Percentiles rank a stretch among this genome's conserved stretches.
Evolutionary conservation across 768 basidiomycete genomes (phyloP).

Genomic region (Termitomyces sp.): DNA sequence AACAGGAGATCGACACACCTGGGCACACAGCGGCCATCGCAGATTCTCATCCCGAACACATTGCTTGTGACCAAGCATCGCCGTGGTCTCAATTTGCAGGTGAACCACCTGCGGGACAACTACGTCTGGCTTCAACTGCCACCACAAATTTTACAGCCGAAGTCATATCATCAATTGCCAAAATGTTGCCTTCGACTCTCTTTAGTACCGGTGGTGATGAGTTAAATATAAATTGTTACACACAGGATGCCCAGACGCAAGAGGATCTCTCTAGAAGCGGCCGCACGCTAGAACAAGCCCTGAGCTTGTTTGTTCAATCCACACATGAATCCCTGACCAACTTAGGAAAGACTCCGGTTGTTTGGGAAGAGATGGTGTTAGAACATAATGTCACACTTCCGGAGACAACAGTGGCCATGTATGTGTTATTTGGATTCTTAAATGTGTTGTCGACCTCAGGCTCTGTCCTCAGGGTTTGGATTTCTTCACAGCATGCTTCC

Average conservation of each 20-base stretch:
- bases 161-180: slow-evolving; percentile 48
- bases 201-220: slow-evolving; percentile 85
- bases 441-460: not conserved
- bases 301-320: slow-evolving; percentile 51
- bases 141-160: slow-evolving; percentile 54
- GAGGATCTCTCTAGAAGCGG: slow-evolving; percentile 40
- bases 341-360: slow-evolving; percentile 66
- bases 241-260: slow-evolving; percentile 56
- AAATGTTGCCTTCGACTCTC: slow-evolving; percentile 48
- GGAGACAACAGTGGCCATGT: slow-evolving; percentile 54
- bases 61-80: slow-evolving; percentile 55
- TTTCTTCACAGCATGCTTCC: slow-evolving; percentile 51
- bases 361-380: slow-evolving; percentile 80
- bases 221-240: slow-evolving; percentile 63
- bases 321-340: slow-evolving; percentile 48
- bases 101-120: slow-evolving; percentile 81
- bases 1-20: slow-evolving; percentile 75
- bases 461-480: slow-evolving; percentile 52
- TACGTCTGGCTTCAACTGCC: slow-evolving; percentile 59
- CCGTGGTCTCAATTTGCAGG: slow-evolving; percentile 60
- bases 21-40: slow-evolving; percentile 73
- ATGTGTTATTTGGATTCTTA: slow-evolving; percentile 15
- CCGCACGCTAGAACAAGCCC: slow-evolving; percentile 55
- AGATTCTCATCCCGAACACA: slow-evolving; percentile 60
- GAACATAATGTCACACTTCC: slow-evolving; percentile 37